Base-by-base conservation (phyloP, 345 rosid genomes). In the Zanthoxylum bungeanum region DNA sequence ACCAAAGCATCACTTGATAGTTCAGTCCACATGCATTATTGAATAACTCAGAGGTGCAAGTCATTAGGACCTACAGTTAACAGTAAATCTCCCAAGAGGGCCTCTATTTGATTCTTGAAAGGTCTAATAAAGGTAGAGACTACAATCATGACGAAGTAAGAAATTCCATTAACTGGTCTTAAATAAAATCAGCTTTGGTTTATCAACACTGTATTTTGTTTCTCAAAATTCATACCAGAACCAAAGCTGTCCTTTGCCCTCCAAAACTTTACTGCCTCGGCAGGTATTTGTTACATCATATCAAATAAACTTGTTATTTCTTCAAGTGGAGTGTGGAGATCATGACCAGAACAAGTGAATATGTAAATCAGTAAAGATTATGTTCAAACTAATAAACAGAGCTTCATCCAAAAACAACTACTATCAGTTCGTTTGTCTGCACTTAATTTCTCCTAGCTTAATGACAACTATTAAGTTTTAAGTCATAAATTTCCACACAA, bases 1-100 rank as follows among this genome's bases (percentile, higher is more conserved):
- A 36, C 66, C 39, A 61, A 61, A 61, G 33, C n/a, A 11, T 44
- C 49, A 44, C n/a, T n/a, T n/a, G n/a, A n/a, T n/a, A n/a, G n/a
- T n/a, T n/a, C n/a, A n/a, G n/a, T n/a, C n/a, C n/a, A n/a, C n/a
- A n/a, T n/a, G 22, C 34, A 14, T 14, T 12, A 5, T 17, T 28
- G 37, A 55, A 55, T 55, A 58, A 58, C n/a, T 31, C 9, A 2
- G 17, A 9, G 39, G 30, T 28, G 8, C 6, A 27, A 52, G 28
- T 55, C 6, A 7, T 55, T 10, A 7, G 3, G 59, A 55, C 16
- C 59, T 2, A 24, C 2, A 4, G 28, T 24, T 27, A 55, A 55
- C 30, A 55, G 19, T 27, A 25, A 25, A 16, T 55, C 16, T 0
- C 8, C 17, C 5, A 9, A 55, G 59, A 25, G 6, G 17, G 7